These are phyloP conservation scores for Puccinia horiana DNA, from an alignment of 1,284 basidiomycete genomes.

Conservation along the genomic window DNA sequence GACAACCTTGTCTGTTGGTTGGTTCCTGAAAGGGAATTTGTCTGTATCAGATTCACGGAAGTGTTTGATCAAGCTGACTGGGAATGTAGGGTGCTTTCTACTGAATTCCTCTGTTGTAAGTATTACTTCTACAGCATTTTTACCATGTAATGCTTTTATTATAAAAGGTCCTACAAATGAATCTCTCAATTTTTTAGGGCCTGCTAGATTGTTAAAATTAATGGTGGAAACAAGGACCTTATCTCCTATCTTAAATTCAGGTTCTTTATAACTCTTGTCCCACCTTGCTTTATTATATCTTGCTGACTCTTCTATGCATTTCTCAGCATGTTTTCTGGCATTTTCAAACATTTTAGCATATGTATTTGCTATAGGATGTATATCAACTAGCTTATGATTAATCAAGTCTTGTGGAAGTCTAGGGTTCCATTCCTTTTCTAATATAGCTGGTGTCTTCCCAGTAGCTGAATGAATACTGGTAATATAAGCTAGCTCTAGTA, in stretches of 20 bases:
- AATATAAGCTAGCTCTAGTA: background rate
- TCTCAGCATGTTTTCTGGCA: background rate
- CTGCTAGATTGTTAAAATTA: background rate
- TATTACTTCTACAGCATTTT: slow-evolving; percentile 8
- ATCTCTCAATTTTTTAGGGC: background rate
- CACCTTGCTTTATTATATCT: background rate
- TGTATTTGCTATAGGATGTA: background rate
- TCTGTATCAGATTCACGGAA: background rate
- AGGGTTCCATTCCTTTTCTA: slow-evolving; percentile 1
- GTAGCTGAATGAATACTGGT: background rate
- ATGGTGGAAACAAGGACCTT: background rate
- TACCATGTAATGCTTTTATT: background rate
- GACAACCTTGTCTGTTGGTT: background rate
- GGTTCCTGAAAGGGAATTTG: background rate
- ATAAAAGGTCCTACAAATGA: slow-evolving; percentile 13
- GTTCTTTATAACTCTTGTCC: slow-evolving; percentile 6
- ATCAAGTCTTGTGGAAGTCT: background rate
- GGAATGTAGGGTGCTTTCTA: slow-evolving; percentile 2
- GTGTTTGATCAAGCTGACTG: background rate
- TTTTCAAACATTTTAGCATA: background rate
- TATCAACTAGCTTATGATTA: background rate
- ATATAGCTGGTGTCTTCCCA: background rate
- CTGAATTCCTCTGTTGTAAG: background rate
- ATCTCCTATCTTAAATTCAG: slow-evolving; percentile 4
- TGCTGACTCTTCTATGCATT: background rate